These are phyloP conservation scores for Dryas integrifolia DNA, from an alignment of 331 rosid genomes.

Conservation along the genomic window DNA sequence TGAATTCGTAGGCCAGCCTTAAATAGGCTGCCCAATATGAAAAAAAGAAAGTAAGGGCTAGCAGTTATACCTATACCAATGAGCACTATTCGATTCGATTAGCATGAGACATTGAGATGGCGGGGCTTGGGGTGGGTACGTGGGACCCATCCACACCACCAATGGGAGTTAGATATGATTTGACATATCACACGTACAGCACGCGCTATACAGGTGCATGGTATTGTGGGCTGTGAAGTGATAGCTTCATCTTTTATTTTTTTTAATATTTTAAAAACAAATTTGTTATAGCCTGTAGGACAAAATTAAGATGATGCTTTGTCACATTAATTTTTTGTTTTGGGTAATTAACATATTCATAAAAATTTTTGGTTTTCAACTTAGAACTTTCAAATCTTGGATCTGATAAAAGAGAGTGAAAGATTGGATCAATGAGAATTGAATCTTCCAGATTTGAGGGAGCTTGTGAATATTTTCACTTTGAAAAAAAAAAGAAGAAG, in stretches of 20 bases:
- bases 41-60: constrained; percentile 24
- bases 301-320: not conserved
- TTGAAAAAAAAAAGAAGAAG: too few relatives aligned
- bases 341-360: not conserved
- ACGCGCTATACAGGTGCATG: not conserved
- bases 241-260: not conserved
- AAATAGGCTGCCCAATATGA: constrained; percentile 33
- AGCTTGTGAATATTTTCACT: too few relatives aligned
- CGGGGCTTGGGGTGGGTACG: constrained; percentile 28
- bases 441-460: too few relatives aligned
- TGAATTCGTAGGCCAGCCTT: constrained; percentile 29
- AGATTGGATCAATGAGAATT: not conserved
- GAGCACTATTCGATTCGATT: constrained; percentile 40
- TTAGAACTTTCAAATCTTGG: not conserved
- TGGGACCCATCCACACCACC: constrained; percentile 9
- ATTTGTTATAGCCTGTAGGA: not conserved
- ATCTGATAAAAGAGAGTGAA: not conserved
- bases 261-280: not conserved
- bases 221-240: constrained; percentile 14
- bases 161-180: constrained; percentile 33
- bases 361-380: too few relatives aligned
- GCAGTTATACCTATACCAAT: constrained; percentile 25
- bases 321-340: not conserved
- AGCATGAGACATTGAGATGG: constrained; percentile 1
- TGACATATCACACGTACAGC: constrained; percentile 33